Evolutionary conservation across 2,329 filamentous ascomycete genomes (phyloP), one percentile per base, ranked within the genome.

Genomic region (Clonostachys byssicola): DNA sequence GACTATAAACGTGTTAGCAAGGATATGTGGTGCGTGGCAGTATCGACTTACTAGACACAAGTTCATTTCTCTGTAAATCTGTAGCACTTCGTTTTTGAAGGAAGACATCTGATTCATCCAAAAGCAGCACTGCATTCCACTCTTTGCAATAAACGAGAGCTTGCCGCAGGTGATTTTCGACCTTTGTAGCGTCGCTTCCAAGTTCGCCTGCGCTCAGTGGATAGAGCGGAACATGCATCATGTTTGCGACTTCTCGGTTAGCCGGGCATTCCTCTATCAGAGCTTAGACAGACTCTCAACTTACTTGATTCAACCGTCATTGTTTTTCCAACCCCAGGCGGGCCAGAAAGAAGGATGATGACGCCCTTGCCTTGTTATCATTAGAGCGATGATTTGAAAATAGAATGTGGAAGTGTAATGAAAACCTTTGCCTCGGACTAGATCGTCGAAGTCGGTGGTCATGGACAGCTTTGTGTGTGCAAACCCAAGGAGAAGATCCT

Each of bases 191-290:
- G 46, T 85, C 78, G 2, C 81, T 81, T 30, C 88, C 87, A 0
- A 92, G 74, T 58, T 91, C 87, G 30, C 87, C 87, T 0, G 85
- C 85, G 50, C 68, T 71, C 43, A 80, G 66, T 20, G 66, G 69
- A 54, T 78, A 77, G 6, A 80, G 64, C 2, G 75, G 78, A 38
- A 70, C 67, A 40, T 64, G 63, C 51, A 73, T 70, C 52, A 69
- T 63, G 60, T 79, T 75, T 1, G 76, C 74, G 3, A 80, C 23
- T 30, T 30, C 23, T 30, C 4, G 5, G 8, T 30, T 30, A 30
- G 23, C 23, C 10, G 10, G 23, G 23, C 23, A 30, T 30, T 3
- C 23, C 8, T 30, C 9, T 9, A 30, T 10, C 10, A 4, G 9
- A 4, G 23, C 23, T 8, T 30, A 30, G 9, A 30, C 23, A 30